Evolutionary conservation across 371 early-diverging fungal genomes (phyloP), one percentile per base, ranked within the genome.

Genomic region (Syncephalastrum contaminatum): DNA sequence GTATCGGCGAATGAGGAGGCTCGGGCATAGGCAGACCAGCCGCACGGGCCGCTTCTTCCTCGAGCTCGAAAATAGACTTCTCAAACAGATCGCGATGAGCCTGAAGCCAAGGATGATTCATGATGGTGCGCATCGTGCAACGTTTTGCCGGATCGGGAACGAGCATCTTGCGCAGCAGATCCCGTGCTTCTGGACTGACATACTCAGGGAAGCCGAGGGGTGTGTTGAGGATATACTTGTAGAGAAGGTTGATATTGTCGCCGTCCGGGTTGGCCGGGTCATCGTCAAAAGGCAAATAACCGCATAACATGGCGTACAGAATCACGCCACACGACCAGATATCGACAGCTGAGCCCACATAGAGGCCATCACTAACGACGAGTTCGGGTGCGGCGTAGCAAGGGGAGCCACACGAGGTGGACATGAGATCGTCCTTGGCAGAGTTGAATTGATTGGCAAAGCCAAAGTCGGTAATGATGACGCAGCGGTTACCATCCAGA

Each of bases 381-480:
- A 99, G 82, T 71, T 99, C 99, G 1, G 99, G 99, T 4, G 99
- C 96, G 3, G 99, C 98, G 72, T 98, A 99, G 73, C 97, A 97
- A 5, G 99, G 99, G 21, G 94, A 93, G 8, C 99, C 99, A 70
- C 99, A 98, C 8, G 91, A 91, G 4, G 98, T 96, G 8, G 88
- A 80, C 88, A 97, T 88, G 48, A 97, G 75, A 59, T 91, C 90
- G 54, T 83, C 85, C 43, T 75, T 63, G 13, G 84, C 64, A 30
- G 79, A 82, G 45, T 85, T 72, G 56, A 92, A 94, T 68, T 94
- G 89, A 71, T 99, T 99, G 14, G 98, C 97, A 69, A 99, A 97
- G 4, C 99, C 99, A 87, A 99, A 99, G 66, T 99, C 99, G 4
- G 97, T 98, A 61, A 99, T 93, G 59, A 96, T 89, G 24, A 99